Evolutionary conservation across 768 basidiomycete species (phyloP).

Genomic region (Rhodotorula babjevae): DNA sequence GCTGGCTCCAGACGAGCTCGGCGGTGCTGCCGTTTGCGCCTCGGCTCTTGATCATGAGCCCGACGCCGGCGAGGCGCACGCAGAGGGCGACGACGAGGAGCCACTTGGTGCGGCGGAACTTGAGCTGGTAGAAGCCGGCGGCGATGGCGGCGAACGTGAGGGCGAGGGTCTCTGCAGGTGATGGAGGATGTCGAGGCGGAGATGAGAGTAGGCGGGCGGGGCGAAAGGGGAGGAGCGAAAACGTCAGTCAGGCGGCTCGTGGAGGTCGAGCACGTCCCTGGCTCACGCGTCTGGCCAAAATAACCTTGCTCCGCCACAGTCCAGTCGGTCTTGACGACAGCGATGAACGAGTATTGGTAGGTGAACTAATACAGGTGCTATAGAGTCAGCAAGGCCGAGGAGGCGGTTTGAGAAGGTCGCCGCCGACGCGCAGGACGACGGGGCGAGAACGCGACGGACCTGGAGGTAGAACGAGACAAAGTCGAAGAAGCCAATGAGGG

Average conservation of each 20-base stretch:
- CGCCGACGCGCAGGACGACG: slow-evolving; percentile 45
- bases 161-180: slow-evolving; percentile 1
- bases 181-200: too few species aligned
- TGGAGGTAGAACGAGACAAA: slow-evolving; percentile 58
- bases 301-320: slow-evolving; percentile 51
- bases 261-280: too few species aligned
- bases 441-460: slow-evolving; percentile 53
- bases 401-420: too few species aligned
- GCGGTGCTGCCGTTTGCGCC: slow-evolving; percentile 54
- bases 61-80: slow-evolving; percentile 62
- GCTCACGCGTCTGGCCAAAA: slow-evolving; percentile 60
- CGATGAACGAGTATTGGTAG: slow-evolving; percentile 1
- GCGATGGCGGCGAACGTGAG: slow-evolving; percentile 62
- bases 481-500: slow-evolving; percentile 55
- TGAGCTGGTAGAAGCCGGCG: slow-evolving; percentile 59
- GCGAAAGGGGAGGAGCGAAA: not conserved
- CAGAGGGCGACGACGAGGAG: slow-evolving; percentile 59
- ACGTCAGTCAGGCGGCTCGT: slow-evolving; percentile 54
- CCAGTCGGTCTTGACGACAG: slow-evolving; percentile 30
- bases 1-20: slow-evolving; percentile 60
- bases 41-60: slow-evolving; percentile 66
- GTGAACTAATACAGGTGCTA: not conserved
- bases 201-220: too few species aligned
- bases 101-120: slow-evolving; percentile 56
- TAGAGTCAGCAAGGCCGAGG: slow-evolving; percentile 11